Conservation (phyloP, 164 flowering plant genomes). For the Echeveria elegans region DNA sequence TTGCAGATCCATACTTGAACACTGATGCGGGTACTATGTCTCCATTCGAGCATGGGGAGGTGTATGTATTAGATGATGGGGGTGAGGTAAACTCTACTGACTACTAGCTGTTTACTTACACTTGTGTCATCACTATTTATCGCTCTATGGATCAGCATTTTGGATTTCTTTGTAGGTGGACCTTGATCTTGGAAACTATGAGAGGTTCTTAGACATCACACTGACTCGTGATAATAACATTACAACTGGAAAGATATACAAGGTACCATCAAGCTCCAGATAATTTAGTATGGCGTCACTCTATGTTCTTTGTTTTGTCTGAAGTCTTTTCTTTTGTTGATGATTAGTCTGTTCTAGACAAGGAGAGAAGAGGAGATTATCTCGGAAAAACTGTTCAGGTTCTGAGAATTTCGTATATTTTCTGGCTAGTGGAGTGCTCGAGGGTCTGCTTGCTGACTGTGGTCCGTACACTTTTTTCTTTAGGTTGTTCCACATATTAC, state of each 20-base stretch:
- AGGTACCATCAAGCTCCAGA: constrained; percentile 24
- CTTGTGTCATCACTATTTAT: neutral
- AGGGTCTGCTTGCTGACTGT: neutral
- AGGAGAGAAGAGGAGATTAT: constrained; percentile 95
- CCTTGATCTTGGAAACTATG: constrained; percentile 96
- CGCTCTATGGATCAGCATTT: neutral
- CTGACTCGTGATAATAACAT: constrained; percentile 88
- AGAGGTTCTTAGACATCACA: constrained; percentile 71
- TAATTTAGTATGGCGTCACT: too few relatives aligned
- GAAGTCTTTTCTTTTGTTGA: neutral
- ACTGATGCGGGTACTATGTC: constrained; percentile 99
- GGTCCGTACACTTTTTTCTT: neutral
- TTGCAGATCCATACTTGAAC: constrained; percentile 90
- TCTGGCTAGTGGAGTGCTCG: neutral
- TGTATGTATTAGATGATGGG: constrained; percentile 90
- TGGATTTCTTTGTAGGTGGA: constrained; percentile 56
- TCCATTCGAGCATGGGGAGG: constrained; percentile 96
- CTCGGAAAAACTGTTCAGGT: constrained; percentile 98
- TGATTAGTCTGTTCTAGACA: constrained; percentile 68
- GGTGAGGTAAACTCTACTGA: constrained; percentile 62
- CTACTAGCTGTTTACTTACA: neutral
- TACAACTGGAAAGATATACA: constrained; percentile 92
- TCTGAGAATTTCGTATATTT: neutral
- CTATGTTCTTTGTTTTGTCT: neutral
- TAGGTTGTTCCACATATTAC: constrained; percentile 95